Base-by-base conservation (phyloP, 2,329 filamentous ascomycete genomes). In the Phialophora chinensis region DNA sequence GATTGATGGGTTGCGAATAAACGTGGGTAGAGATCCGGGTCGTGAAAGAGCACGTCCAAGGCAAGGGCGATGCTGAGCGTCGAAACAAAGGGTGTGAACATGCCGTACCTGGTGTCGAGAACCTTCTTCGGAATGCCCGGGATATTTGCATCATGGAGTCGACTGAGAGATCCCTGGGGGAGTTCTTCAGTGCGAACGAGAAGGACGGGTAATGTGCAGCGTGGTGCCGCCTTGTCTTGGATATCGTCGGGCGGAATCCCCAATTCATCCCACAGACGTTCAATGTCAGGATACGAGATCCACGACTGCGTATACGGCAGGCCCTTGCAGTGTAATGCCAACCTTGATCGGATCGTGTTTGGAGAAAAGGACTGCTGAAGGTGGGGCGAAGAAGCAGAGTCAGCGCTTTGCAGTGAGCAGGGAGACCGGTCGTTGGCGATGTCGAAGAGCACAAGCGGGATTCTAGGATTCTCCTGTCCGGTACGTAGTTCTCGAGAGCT, bases 271-370 rank as follows among this genome's bases (percentile, higher is more conserved):
- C 55, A 65, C 17, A 65, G 56, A 12, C 44, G 55, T 33, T 60
- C 56, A n/a, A 65, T 60, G 49, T 65, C 62, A 10, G 62, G 55
- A 42, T 60, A 65, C 3, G 62, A 65, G 35, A 65, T 65, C 44
- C 47, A 54, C n/a, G 56, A 65, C 20, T 65, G 42, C 8, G 56
- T 65, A 47, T 65, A 65, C 10, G 44, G 20, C 14, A 65, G 14
- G 4, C 62, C 55, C 35, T 60, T 60, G 35, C 60, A 65, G 31
- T 65, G 55, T 14, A 65, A 42, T n/a, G 62, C 55, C 62, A 65
- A n/a, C 11, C 62, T 56, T 17, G 62, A 42, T 11, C 62, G 62
- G 44, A 65, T 44, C 31, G 62, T 65, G 56, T 65, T 65, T n/a
- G 62, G 62, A 17, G 62, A 65, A 50, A 62, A 62, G 1, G 50